A percentile compares a stretch with the other conserved stretches of the same genome.
phyloP scores from a whole-genome alignment of 257 asterid species.

The Solanum pennellii region DNA sequence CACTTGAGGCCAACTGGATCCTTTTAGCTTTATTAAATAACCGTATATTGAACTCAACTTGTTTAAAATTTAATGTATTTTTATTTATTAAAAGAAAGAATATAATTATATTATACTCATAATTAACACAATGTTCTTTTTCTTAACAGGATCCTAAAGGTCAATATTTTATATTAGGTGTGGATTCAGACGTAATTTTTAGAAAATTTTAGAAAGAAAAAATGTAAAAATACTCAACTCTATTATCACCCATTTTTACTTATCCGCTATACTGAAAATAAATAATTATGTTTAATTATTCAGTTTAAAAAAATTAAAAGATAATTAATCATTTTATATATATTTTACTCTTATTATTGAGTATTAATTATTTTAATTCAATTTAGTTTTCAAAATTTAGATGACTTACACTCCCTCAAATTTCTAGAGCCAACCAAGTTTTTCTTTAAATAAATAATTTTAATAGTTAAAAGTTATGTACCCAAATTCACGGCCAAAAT shows the following conservation, averaged over 20 bases:
- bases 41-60: not conserved
- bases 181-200: not conserved
- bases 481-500: not conserved
- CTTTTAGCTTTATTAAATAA: not conserved
- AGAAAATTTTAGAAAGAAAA: not conserved
- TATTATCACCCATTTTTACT: not conserved
- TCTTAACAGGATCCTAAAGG: not conserved
- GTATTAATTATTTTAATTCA: not conserved
- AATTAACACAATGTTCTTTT: not conserved
- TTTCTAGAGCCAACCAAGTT: not conserved
- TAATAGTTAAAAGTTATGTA: too few relatives aligned
- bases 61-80: not conserved
- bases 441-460: fast-evolving
- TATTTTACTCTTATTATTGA: not conserved
- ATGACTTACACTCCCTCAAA: not conserved
- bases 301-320: too few relatives aligned
- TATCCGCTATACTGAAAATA: too few relatives aligned
- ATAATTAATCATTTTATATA: too few relatives aligned
- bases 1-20: not conserved
- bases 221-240: too few relatives aligned
- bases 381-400: too few relatives aligned
- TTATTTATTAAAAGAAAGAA: not conserved
- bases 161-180: not conserved
- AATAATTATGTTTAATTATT: too few relatives aligned
- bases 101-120: not conserved